Evolutionary conservation across 257 asterid genomes (phyloP), one percentile per base, ranked within the genome.

Genomic region (Solanum pinnatisectum): DNA sequence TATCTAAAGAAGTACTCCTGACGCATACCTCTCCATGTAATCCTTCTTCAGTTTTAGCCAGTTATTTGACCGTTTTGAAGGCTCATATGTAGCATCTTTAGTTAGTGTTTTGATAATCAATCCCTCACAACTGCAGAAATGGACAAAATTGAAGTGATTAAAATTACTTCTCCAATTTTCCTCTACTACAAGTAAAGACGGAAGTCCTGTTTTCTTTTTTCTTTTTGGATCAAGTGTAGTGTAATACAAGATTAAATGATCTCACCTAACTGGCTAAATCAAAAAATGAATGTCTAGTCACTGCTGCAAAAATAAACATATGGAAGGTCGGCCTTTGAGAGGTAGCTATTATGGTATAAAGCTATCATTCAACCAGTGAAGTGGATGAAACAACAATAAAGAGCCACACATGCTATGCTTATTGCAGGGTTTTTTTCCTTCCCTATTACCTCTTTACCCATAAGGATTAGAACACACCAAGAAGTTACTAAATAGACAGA

Each of bases 21-120:
- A 85, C 68, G 46, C 84, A 84, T 91, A 92, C 99, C 97, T 95
- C 32, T 96, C 99, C 96, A 97, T 95, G 88, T 96, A 96, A 90
- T 95, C 98, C 83, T 96, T 96, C 89, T 97, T 97, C 97, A 97
- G 86, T 91, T 97, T 97, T 83, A 95, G 93, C 99, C 99, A 96
- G 90, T 96, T 97, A 85, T 92, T 87, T 79, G 99, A 97, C 87
- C 99, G 91, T 87, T 96, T 95, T 35, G 99, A 91, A 84, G 99
- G 99, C 93, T 97, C 99, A 85, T 96, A 97, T 32, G 98, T 95
- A 27, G 99, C 99, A 90, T 96, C 98, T 91, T 88, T 95, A 72
- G 83, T 94, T 93, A 97, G 91, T 74, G 98, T 97, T 91, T 97
- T 97, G 95, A 97, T 95, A 88, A 97, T 97, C 94, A 96, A 90